phyloP scores from a whole-genome alignment of 495 filamentous ascomycete genomes.

The Hypoxylon trugodes region DNA sequence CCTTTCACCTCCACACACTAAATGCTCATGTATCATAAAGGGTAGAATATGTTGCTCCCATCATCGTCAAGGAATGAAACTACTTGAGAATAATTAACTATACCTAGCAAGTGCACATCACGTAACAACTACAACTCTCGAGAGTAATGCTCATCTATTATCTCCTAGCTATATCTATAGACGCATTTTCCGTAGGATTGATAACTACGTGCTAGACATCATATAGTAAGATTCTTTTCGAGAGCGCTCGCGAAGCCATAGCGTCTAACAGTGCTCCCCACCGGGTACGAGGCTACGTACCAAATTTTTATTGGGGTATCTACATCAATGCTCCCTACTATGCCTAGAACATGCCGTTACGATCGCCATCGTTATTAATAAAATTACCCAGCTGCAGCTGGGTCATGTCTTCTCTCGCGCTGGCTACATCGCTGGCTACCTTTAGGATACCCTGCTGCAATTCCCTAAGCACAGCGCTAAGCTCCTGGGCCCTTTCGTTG shows the following conservation, averaged over 20 bases:
- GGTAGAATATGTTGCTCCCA: no score
- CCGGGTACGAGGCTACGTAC: background rate
- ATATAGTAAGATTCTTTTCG: background rate
- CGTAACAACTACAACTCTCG: no score
- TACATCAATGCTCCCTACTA: slow-evolving; percentile 2
- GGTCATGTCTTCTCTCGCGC: slow-evolving; percentile 73
- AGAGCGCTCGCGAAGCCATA: background rate
- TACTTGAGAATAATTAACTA: no score
- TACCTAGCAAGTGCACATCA: no score
- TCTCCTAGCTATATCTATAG: no score
- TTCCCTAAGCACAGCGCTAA: slow-evolving; percentile 74
- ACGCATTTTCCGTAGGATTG: no score
- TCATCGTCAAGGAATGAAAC: no score
- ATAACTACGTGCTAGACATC: no score
- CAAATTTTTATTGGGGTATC: slow-evolving; percentile 16
- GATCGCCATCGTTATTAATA: slow-evolving; percentile 42
- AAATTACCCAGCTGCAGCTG: slow-evolving; percentile 69
- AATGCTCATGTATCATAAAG: no score
- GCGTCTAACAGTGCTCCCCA: background rate
- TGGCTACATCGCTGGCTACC: slow-evolving; percentile 75
- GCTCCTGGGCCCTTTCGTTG: slow-evolving; percentile 56
- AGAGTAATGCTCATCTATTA: no score
- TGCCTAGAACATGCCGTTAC: slow-evolving; percentile 42
- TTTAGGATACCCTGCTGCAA: slow-evolving; percentile 81
- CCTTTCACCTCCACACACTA: no score